Percentiles rank a stretch among this genome's conserved stretches.
Conservation (phyloP, 1,284 basidiomycete species). For the Melanopsichium pennsylvanicum region DNA sequence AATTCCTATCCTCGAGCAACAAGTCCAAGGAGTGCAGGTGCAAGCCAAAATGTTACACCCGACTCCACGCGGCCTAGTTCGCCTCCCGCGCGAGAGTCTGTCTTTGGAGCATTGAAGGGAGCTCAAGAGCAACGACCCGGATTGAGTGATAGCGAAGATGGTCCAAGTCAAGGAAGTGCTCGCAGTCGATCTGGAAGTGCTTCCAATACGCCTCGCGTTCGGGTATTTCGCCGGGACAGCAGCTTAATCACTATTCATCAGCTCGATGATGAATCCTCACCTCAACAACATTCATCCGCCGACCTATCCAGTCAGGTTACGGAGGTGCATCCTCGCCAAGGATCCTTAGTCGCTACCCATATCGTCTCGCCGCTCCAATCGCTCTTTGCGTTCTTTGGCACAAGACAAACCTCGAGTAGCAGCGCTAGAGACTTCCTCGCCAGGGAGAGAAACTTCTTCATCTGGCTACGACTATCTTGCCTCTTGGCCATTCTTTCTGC, state of each 20-base stretch:
- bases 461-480: conserved; percentile 32
- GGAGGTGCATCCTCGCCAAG: not conserved
- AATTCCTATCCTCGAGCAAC: conserved; percentile 22
- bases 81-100: not conserved
- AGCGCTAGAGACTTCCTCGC: conserved; percentile 37
- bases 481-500: conserved; percentile 36
- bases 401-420: conserved; percentile 10
- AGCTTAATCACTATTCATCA: conserved; percentile 24
- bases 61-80: conserved; percentile 4
- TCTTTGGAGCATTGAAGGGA: conserved; percentile 16
- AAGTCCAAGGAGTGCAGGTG: conserved; percentile 4
- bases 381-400: conserved; percentile 2
- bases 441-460: conserved; percentile 36
- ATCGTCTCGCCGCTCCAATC: not conserved
- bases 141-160: not conserved
- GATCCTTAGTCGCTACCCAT: too few relatives aligned
- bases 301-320: not conserved
- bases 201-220: not conserved
- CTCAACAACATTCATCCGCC: too few relatives aligned
- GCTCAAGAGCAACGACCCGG: not conserved
- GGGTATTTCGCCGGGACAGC: conserved; percentile 14
- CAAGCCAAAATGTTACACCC: conserved; percentile 3
- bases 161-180: not conserved
- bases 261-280: not conserved
- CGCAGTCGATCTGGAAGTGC: not conserved